A percentile compares a stretch with the other conserved stretches of the same genome.
phyloP scores from a whole-genome alignment of 2,329 filamentous ascomycete species.

The Fusarium sp. region DNA sequence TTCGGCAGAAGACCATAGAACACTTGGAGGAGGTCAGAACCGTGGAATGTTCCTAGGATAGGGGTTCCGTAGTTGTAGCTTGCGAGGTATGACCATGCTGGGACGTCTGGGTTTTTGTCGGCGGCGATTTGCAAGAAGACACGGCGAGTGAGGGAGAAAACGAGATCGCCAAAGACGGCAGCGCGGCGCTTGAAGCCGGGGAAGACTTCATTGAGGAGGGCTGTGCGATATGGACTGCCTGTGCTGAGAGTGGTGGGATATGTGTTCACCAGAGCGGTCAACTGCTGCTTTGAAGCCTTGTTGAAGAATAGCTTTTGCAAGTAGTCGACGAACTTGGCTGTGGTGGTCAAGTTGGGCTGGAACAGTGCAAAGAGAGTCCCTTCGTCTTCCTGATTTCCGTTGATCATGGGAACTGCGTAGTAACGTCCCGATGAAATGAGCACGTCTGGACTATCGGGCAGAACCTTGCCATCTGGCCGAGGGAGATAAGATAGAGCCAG shows the following conservation, averaged over 20 bases:
- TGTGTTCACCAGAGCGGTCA: constrained; percentile 68
- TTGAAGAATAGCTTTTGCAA: constrained; percentile 71
- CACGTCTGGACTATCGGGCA: constrained; percentile 72
- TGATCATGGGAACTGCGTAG: constrained; percentile 63
- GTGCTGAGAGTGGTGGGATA: constrained; percentile 68
- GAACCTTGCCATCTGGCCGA: constrained; percentile 74
- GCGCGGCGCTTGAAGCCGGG: constrained; percentile 82
- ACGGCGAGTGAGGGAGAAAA: constrained; percentile 79
- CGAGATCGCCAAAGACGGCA: constrained; percentile 79
- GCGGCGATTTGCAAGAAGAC: constrained; percentile 66
- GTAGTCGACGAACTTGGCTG: constrained; percentile 70
- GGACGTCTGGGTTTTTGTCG: constrained; percentile 66
- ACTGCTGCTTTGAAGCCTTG: constrained; percentile 60
- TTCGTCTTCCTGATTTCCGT: constrained; percentile 84
- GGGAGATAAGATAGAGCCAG: constrained; percentile 80
- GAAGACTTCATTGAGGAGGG: constrained; percentile 76
- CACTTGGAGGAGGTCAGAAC: constrained; percentile 74
- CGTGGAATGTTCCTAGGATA: constrained; percentile 81
- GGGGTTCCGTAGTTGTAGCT: constrained; percentile 79
- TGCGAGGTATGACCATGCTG: constrained; percentile 79
- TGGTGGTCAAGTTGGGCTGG: constrained; percentile 75
- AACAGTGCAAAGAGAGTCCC: constrained; percentile 80
- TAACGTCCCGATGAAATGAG: constrained; percentile 64
- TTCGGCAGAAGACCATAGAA: constrained; percentile 75
- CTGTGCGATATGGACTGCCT: constrained; percentile 80